Base-by-base conservation (phyloP, 1,284 basidiomycete species). In the Heterobasidion annosum region DNA sequence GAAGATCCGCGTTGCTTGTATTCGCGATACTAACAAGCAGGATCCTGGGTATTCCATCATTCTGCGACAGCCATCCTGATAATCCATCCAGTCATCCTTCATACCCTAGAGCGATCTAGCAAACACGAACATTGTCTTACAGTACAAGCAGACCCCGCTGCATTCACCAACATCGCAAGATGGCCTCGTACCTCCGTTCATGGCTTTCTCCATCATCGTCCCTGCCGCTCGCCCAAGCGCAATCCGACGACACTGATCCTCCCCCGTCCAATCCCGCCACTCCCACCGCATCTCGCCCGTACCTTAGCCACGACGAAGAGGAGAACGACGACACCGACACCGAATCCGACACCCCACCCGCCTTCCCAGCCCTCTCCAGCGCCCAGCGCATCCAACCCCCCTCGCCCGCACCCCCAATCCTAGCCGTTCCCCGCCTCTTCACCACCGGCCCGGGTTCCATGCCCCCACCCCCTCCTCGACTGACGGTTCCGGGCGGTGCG, bases 311-410 rank as follows among this genome's bases (percentile, higher is more conserved):
- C 15, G 75, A 77, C 49, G 51, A 52, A 18, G 51, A 47, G 13
- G n/a, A 13, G 15, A 34, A 34, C 32, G 34, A 43, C n/a, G 34
- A 7, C 12, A 34, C 25, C n/a, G 50, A 47, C 60, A 76, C 77
- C 46, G 79, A 85, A 57, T 78, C 85, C 57, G 87, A 93, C 62
- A 65, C 68, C 2, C 85, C 92, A 1, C 93, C 94, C 3, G 82
- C 84, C 0, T 97, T 97, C 67, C 95, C 94, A 5, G 80, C 84
- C 25, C 73, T 83, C 3, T 78, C 83, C 65, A 94, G 92, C 54
- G 84, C 85, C 13, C 94, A 97, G 64, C 85, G 93, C n/a, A 71
- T 69, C 6, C 55, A 60, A 32, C 47, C 58, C 34, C 46, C 56
- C 6, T 56, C 52, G 13, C 34, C 49, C 9, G 32, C 54, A 12